Percentiles rank a stretch among this genome's conserved stretches.
Conservation (phyloP, 2,329 filamentous ascomycete genomes). For the Thelonectria blattea region DNA sequence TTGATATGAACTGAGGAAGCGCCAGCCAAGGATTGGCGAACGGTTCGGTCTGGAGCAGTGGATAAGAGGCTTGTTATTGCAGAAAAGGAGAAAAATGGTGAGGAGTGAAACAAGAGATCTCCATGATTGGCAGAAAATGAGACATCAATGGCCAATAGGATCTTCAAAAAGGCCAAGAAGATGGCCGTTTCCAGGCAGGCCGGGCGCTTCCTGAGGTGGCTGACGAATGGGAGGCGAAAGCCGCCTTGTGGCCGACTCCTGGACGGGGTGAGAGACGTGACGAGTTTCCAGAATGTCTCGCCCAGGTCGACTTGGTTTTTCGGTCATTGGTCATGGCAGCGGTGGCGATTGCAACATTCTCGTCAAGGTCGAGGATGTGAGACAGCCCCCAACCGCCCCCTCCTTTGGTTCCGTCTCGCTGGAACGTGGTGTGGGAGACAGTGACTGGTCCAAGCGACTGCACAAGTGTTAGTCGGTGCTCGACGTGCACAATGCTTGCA, state of each 20-base stretch:
- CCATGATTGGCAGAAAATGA: slow-evolving; percentile 36
- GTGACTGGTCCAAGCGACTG: slow-evolving; percentile 8
- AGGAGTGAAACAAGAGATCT: slow-evolving; percentile 33
- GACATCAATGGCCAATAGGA: slow-evolving; percentile 29
- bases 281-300: slow-evolving; percentile 29
- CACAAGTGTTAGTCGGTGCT: slow-evolving; percentile 4
- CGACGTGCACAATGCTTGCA: not conserved
- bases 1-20: slow-evolving; percentile 13
- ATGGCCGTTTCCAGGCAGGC: slow-evolving; percentile 24
- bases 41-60: slow-evolving; percentile 27
- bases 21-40: slow-evolving; percentile 35
- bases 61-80: slow-evolving; percentile 24
- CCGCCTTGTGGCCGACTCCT: slow-evolving; percentile 9
- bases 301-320: slow-evolving; percentile 8
- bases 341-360: slow-evolving; percentile 15
- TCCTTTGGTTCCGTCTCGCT: slow-evolving; percentile 6
- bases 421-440: slow-evolving; percentile 11
- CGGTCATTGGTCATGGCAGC: slow-evolving; percentile 3
- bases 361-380: slow-evolving; percentile 7
- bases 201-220: slow-evolving; percentile 29
- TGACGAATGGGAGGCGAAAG: slow-evolving; percentile 31
- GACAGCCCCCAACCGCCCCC: slow-evolving; percentile 14
- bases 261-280: slow-evolving; percentile 9
- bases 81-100: slow-evolving; percentile 31
- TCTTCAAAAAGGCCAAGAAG: slow-evolving; percentile 11